Conservation (phyloP, 495 filamentous ascomycete species). For the Letharia columbiana region DNA sequence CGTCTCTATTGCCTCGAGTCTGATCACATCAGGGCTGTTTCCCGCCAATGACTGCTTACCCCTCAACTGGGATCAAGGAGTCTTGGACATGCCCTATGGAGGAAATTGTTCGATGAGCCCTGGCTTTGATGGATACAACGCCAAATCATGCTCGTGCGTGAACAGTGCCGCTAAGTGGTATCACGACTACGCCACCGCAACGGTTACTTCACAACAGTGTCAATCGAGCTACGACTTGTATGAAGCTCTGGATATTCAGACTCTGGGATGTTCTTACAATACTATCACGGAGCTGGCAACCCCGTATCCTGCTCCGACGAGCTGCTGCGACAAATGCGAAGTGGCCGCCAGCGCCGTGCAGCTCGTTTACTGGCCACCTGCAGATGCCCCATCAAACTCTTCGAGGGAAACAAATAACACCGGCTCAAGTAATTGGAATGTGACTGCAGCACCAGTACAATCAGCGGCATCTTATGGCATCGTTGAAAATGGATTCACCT, state of each 20-base stretch:
- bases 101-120: slow-evolving; percentile 17
- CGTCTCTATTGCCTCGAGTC: background rate
- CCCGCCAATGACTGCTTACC: slow-evolving; percentile 14
- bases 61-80: slow-evolving; percentile 7
- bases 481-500: slow-evolving; percentile 13
- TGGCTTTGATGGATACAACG: slow-evolving; percentile 15
- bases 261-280: slow-evolving; percentile 12
- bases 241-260: slow-evolving; percentile 5
- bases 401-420: background rate
- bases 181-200: slow-evolving; percentile 15
- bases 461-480: slow-evolving; percentile 8
- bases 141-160: slow-evolving; percentile 19
- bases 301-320: slow-evolving; percentile 13
- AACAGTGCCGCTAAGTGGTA: slow-evolving; percentile 14
- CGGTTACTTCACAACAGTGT: slow-evolving; percentile 12
- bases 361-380: slow-evolving; percentile 16
- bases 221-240: slow-evolving; percentile 5
- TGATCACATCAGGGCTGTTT: slow-evolving; percentile 7
- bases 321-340: slow-evolving; percentile 18
- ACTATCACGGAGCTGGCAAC: slow-evolving; percentile 9
- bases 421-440: background rate
- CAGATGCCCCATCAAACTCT: background rate
- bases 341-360: slow-evolving; percentile 13
- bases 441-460: slow-evolving; percentile 3
- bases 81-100: slow-evolving; percentile 10